Evolutionary conservation across 768 basidiomycete species (phyloP).

Genomic region (Podaxis sp.): DNA sequence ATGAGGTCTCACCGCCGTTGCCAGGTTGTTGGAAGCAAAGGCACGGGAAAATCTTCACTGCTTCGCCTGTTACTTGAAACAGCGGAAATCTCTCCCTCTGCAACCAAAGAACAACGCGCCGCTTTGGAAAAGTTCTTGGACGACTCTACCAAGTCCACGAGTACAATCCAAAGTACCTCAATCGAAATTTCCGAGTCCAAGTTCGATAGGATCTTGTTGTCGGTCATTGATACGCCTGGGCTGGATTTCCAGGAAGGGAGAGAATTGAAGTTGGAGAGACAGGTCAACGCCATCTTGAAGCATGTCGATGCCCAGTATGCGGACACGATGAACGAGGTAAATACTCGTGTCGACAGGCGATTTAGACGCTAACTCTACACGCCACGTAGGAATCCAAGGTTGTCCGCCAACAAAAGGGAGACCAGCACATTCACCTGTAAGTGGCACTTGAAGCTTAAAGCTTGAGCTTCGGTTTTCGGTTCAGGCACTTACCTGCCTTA

Average conservation of each 20-base stretch:
- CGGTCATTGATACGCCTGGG: slow-evolving; percentile 85
- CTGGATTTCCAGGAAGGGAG: slow-evolving; percentile 71
- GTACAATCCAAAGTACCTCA: slow-evolving; percentile 62
- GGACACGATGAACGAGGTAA: slow-evolving; percentile 84
- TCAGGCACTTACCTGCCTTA: slow-evolving; percentile 16
- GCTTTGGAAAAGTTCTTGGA: slow-evolving; percentile 65
- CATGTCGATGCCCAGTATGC: slow-evolving; percentile 81
- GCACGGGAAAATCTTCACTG: slow-evolving; percentile 84
- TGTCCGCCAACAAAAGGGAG: slow-evolving; percentile 80
- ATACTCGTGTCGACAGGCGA: slow-evolving; percentile 19
- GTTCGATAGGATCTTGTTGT: slow-evolving; percentile 74
- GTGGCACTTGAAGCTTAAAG: slow-evolving; percentile 23
- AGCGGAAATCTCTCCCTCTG: slow-evolving; percentile 74
- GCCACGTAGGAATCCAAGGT: slow-evolving; percentile 81
- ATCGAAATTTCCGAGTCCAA: slow-evolving; percentile 84
- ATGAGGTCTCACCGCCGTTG: not conserved
- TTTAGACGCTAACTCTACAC: slow-evolving; percentile 7
- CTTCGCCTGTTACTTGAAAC: slow-evolving; percentile 80
- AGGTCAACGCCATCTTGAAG: slow-evolving; percentile 70
- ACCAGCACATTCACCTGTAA: slow-evolving; percentile 88
- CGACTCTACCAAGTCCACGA: slow-evolving; percentile 58
- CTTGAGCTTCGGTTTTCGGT: slow-evolving; percentile 2
- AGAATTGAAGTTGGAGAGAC: slow-evolving; percentile 77
- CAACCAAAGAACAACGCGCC: slow-evolving; percentile 71
- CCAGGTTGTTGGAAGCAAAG: slow-evolving; percentile 77